Evolutionary conservation across 2,329 filamentous ascomycete genomes (phyloP).

Genomic region (Chaetomiaceae sp.): DNA sequence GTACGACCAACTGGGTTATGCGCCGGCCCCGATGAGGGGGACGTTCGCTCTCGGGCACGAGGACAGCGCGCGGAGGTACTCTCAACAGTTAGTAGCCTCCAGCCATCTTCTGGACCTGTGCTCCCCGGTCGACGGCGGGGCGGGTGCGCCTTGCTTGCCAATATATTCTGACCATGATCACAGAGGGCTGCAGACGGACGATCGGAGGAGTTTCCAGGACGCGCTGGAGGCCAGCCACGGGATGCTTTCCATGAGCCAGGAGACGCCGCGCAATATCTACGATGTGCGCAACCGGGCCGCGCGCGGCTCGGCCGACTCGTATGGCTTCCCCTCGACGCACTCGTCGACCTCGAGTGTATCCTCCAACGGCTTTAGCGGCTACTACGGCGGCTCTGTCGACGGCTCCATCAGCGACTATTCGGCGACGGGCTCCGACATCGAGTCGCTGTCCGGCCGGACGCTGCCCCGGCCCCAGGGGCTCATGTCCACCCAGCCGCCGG

Average conservation of each 20-base stretch:
- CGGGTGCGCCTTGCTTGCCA: constrained; percentile 48
- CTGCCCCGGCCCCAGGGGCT: constrained; percentile 68
- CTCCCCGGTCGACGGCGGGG: constrained; percentile 30
- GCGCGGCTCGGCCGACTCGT: constrained; percentile 74
- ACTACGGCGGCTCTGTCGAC: constrained; percentile 79
- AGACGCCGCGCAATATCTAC: constrained; percentile 87
- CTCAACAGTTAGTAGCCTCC: constrained; percentile 63
- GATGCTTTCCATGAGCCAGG: constrained; percentile 94
- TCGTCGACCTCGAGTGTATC: constrained; percentile 89
- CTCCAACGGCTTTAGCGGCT: constrained; percentile 69
- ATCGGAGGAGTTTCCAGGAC: constrained; percentile 56
- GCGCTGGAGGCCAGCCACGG: constrained; percentile 88
- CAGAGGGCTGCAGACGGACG: constrained; percentile 27
- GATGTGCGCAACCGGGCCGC: constrained; percentile 57
- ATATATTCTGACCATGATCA: constrained; percentile 58
- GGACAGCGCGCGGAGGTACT: constrained; percentile 60
- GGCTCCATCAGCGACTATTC: constrained; percentile 90
- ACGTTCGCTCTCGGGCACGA: constrained; percentile 53
- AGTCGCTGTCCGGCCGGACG: constrained; percentile 74
- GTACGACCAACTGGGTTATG: constrained; percentile 73
- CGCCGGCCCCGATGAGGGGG: constrained; percentile 56
- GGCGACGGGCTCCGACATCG: constrained; percentile 79
- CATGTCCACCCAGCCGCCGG: constrained; percentile 62
- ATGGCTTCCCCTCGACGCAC: constrained; percentile 81
- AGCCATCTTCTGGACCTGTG: constrained; percentile 26